These are phyloP conservation scores for Saitozyma sp. DNA, from an alignment of 768 basidiomycete genomes.

Conservation along the genomic window DNA sequence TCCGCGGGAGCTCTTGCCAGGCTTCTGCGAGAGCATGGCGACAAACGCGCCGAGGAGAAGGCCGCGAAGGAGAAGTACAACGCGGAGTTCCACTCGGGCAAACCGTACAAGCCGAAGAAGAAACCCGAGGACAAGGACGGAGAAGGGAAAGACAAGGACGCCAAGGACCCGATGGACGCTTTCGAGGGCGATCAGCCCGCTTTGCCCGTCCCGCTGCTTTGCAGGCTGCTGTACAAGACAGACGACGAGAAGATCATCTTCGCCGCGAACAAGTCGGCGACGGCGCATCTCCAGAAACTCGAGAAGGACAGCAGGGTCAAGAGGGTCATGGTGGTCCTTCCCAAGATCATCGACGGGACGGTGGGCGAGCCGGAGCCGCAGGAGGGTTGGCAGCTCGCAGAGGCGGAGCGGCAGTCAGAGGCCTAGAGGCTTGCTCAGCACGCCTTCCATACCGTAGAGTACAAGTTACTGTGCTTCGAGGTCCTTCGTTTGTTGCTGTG, in stretches of 20 bases:
- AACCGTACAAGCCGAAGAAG: slow-evolving; percentile 17
- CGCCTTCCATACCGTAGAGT: too few relatives aligned
- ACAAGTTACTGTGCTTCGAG: neutral
- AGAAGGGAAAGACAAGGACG: slow-evolving; percentile 3
- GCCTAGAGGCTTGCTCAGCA: too few relatives aligned
- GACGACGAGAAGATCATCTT: slow-evolving; percentile 28
- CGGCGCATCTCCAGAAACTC: slow-evolving; percentile 38
- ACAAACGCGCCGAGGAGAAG: slow-evolving; percentile 9
- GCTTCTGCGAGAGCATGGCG: neutral
- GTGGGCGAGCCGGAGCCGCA: slow-evolving; percentile 20
- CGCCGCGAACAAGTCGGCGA: slow-evolving; percentile 20
- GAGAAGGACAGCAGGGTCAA: slow-evolving; percentile 34
- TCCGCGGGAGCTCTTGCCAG: neutral
- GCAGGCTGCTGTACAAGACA: slow-evolving; percentile 32
- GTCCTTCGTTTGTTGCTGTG: too few relatives aligned
- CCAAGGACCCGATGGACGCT: neutral
- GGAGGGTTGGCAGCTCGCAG: slow-evolving; percentile 31
- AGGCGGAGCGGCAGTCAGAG: neutral
- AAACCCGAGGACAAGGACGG: slow-evolving; percentile 12
- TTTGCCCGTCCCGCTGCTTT: slow-evolving; percentile 23
- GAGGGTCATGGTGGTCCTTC: slow-evolving; percentile 15
- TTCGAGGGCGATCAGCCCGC: neutral
- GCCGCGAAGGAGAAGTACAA: slow-evolving; percentile 7
- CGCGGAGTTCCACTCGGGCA: slow-evolving; percentile 17
- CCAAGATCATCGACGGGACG: slow-evolving; percentile 21